Evolutionary conservation across 169 alveolate genomes (phyloP).

Genomic region (Babesia sp.): DNA sequence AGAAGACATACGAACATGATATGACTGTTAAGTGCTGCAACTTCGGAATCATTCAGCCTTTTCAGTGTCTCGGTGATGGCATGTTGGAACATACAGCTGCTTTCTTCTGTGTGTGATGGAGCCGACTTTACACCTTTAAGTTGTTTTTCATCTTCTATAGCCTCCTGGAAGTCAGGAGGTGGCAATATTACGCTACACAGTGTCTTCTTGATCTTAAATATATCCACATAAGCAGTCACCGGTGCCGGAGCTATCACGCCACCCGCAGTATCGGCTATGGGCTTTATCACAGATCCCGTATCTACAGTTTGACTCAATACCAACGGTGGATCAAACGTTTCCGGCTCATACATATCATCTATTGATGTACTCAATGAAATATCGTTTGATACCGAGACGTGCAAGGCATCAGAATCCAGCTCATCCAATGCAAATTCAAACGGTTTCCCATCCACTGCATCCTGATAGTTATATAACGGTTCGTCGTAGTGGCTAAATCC

Average conservation of each 20-base stretch:
- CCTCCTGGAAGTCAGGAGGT: slow-evolving; percentile 51
- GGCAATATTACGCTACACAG: slow-evolving; percentile 50
- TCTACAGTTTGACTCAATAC: not conserved
- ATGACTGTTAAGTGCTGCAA: slow-evolving; percentile 41
- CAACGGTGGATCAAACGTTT: not conserved
- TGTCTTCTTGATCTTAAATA: slow-evolving; percentile 52
- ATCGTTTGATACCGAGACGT: not conserved
- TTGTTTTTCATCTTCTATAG: slow-evolving; percentile 13
- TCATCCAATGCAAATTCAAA: slow-evolving; percentile 8
- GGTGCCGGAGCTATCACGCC: slow-evolving; percentile 33
- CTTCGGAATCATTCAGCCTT: slow-evolving; percentile 10
- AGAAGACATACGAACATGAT: slow-evolving; percentile 65
- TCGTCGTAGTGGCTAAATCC: not conserved
- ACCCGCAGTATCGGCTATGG: not conserved
- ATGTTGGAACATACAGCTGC: slow-evolving; percentile 26
- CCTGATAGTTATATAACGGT: not conserved
- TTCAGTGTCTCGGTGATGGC: slow-evolving; percentile 42
- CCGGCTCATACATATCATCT: slow-evolving; percentile 16
- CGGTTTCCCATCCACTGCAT: not conserved
- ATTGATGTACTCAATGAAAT: slow-evolving; percentile 9
- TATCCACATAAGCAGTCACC: slow-evolving; percentile 36
- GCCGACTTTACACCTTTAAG: not conserved
- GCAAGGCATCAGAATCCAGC: slow-evolving; percentile 4
- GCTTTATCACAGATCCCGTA: not conserved
- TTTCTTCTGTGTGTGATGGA: not conserved